Percentiles rank a stretch among this genome's conserved stretches.
Conservation (phyloP, 352 stramenopile genomes). For the Thalassiosira sp. region DNA sequence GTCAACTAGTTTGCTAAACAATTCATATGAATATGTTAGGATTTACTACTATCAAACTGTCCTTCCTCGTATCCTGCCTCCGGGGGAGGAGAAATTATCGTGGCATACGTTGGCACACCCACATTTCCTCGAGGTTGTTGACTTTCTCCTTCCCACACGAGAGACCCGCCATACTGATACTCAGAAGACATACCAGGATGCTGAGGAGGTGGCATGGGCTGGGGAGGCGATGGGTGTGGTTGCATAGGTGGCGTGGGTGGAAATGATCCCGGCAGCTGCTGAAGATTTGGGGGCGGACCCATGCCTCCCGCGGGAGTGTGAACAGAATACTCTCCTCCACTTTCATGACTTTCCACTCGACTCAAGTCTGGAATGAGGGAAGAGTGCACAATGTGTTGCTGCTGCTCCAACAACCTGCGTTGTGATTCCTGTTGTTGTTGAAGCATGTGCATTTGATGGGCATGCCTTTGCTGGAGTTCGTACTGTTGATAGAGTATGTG, state of each 20-base stretch:
- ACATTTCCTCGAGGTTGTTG: neutral
- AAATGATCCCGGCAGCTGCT: neutral
- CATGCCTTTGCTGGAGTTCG: conserved; percentile 45
- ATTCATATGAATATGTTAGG: too few species aligned
- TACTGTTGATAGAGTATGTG: conserved; percentile 45
- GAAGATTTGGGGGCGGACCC: conserved; percentile 12
- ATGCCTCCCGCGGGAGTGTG: too few species aligned
- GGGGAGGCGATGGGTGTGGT: conserved; percentile 14
- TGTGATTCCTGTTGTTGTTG: conserved; percentile 49
- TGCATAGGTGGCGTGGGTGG: conserved; percentile 14
- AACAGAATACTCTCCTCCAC: too few species aligned
- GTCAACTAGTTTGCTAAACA: too few species aligned
- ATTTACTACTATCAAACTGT: too few species aligned
- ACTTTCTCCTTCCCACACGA: neutral
- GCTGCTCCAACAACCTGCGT: conserved; percentile 32
- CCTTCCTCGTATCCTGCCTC: conserved; percentile 24
- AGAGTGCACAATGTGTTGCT: conserved; percentile 8
- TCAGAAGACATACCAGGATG: conserved; percentile 11
- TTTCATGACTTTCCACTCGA: conserved; percentile 33
- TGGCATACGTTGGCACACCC: conserved; percentile 17
- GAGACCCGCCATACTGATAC: conserved; percentile 21
- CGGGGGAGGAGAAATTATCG: conserved; percentile 41
- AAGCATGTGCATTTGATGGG: conserved; percentile 51
- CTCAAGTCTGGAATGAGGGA: conserved; percentile 12
- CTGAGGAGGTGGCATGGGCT: neutral